Base-by-base conservation (phyloP, 2,329 filamentous ascomycete genomes). In the Venturia asperata region DNA sequence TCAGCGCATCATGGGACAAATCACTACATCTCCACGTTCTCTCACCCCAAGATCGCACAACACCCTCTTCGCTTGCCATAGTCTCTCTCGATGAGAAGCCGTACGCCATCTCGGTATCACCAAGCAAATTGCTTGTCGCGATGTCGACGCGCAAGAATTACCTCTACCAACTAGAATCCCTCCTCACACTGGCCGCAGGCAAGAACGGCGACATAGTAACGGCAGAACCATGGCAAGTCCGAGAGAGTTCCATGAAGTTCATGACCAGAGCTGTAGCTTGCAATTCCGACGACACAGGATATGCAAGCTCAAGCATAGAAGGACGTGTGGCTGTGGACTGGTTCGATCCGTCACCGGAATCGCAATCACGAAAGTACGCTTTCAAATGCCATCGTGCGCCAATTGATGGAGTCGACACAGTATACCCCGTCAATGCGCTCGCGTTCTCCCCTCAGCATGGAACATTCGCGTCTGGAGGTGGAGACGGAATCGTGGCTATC, bases 331-430 rank as follows among this genome's bases (percentile, higher is more conserved):
- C 92, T 0, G 94, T 99, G 0, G 94, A 99, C 76, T 97, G 92
- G 91, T 97, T 99, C 74, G 94, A 97, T 73, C 90, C 94, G 19
- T 90, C 87, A 5, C 81, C 86, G 52, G 90, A 93, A 75, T 92
- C 90, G 4, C 92, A 97, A 78, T 88, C 90, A 47, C 85, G 92
- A 69, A 97, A 97, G 76, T 99, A 97, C 75, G 94, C 94, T 17
- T 99, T 99, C 85, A 99, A 99, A 77, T 99, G 94, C 77, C 94
- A 99, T 77, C 85, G 94, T 5, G 91, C 96, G 75, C 82, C 81
- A 11, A 77, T 85, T 1, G 83, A 87, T 49, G 86, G 85, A 62
- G 86, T 83, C 37, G 92, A 96, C 71, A 83, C 96, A 5, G 91
- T 97, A 3, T 96, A 92, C 72, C 92, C 92, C 0, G 92, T 97